Conservation (phyloP, 768 basidiomycete species). For the Coprinellus aureogranulatus region DNA sequence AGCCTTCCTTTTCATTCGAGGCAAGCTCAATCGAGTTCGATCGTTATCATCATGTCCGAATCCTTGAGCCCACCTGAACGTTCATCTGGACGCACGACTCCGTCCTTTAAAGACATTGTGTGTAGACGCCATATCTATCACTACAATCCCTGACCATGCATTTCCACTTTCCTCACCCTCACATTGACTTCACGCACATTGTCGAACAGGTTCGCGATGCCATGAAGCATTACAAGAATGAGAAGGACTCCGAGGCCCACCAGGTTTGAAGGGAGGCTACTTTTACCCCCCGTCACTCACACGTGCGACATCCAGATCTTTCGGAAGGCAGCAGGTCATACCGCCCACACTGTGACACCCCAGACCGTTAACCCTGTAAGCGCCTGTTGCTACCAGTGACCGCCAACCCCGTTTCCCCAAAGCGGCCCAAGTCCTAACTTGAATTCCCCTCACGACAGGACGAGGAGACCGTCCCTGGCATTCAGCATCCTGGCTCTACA, state of each 20-base stretch:
- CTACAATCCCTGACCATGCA: slow-evolving; percentile 39
- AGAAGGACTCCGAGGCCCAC: slow-evolving; percentile 87
- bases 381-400: no score
- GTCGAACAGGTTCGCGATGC: slow-evolving; percentile 66
- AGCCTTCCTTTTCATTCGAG: not conserved
- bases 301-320: slow-evolving; percentile 55
- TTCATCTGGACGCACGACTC: slow-evolving; percentile 27
- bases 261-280: slow-evolving; percentile 42
- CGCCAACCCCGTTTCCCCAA: no score
- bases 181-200: slow-evolving; percentile 42
- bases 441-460: slow-evolving; percentile 44
- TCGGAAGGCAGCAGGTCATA: slow-evolving; percentile 68
- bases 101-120: slow-evolving; percentile 30
- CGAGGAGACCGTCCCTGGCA: slow-evolving; percentile 88
- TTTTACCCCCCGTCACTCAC: slow-evolving; percentile 8
- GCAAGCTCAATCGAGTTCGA: not conserved
- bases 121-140: slow-evolving; percentile 11
- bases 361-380: slow-evolving; percentile 67
- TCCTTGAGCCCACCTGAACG: slow-evolving; percentile 6
- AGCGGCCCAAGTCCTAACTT: slow-evolving; percentile 3
- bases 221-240: slow-evolving; percentile 66
- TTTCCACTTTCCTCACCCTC: slow-evolving; percentile 47
- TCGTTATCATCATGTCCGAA: slow-evolving; percentile 17
- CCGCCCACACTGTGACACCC: slow-evolving; percentile 61
- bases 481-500: slow-evolving; percentile 70